Evolutionary conservation across 257 asterid species (phyloP), one percentile per base, ranked within the genome.

Genomic region (Hygrophila difformis): DNA sequence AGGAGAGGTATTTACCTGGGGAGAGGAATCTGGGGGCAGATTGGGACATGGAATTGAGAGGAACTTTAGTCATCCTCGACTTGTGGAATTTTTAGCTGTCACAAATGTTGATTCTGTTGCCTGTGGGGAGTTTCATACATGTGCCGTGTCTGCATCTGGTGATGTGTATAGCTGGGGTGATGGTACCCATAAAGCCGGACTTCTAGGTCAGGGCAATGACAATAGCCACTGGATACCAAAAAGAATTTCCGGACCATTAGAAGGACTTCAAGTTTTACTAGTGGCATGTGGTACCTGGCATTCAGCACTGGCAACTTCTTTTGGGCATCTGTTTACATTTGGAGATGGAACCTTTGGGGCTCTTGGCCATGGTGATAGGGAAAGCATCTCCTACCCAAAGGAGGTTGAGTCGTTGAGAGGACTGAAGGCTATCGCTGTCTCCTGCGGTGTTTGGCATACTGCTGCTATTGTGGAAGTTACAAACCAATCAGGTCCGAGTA

Each of bases 141-240:
- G 98, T 57, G 88, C 93, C 19, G 24, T 91, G 18, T 77, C 92
- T 12, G 38, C 81, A n/a, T 64, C 89, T 3, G 98, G 96, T 0
- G 98, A 91, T 57, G 52, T 91, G 39, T 85, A 79, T 66, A 71
- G 86, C 6, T 91, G 98, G 98, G 98, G 98, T n/a, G 96, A 86
- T 47, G 98, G 98, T 15, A 31, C 65, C 44, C 92, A 79, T 31
- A 77, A 71, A 60, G 78, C 85, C 5, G 98, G 96, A 37, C 85
- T 86, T 71, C 93, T 91, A 0, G 98, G 96, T 15, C 94, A 82
- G 41, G 96, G 87, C 12, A 82, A 74, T 60, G 84, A 86, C 15
- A 82, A 73, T 20, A 86, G 96, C 72, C 96, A 91, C 49, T 91
- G 98, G 96, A 65, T 82, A 48, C 98, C 98, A 0, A 91, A 86